Base-by-base conservation (phyloP, 1,139 yeast genomes). In the Geotrichum fermentans region DNA sequence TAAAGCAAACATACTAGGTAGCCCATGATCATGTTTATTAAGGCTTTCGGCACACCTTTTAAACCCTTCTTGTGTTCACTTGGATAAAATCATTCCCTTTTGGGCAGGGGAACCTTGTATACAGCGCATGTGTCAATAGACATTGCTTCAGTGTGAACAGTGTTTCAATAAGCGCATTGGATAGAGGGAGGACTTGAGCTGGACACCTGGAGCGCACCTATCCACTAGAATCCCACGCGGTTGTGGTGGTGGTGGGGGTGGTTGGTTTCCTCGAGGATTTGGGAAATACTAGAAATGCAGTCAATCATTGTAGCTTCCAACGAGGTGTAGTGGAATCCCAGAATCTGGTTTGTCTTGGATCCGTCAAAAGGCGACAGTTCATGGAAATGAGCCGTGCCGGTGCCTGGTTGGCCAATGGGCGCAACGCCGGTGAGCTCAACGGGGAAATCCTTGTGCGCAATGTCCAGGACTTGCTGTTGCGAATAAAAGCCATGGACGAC, bases 371-470 rank as follows among this genome's bases (percentile, higher is more conserved):
- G 13, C 21, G 24, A 8, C 24, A 35, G 11, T 5, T 35, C 26
- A 30, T 14, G 34, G 13, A 43, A 20, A 24, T 35, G 21, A 11
- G 33, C 33, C 5, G 30, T 22, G 16, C 47, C 47, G 20, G 47
- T 43, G 28, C 47, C 47, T 13, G 47, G 47, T 11, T 46, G 46
- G 6, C 61, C 60, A 0, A 49, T 37, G 58, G 73, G 66, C 17
- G 72, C 57, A 49, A 69, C 64, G 43, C 70, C 73, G 55, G 63
- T 63, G 40, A 73, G 61, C 45, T 66, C 63, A 4, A 22, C 7
- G 1, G 75, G 72, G 58, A 71, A 67, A 32, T 67, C 57, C 45
- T 62, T 58, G 49, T 66, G 70, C 33, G 74, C 52, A 30, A 68
- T 58, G 49, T 72, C 70, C 16, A 71, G 56, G 21, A 73, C 52